phyloP scores from a whole-genome alignment of 805 yeast genomes.

The Kockiozyma suomiensis region DNA sequence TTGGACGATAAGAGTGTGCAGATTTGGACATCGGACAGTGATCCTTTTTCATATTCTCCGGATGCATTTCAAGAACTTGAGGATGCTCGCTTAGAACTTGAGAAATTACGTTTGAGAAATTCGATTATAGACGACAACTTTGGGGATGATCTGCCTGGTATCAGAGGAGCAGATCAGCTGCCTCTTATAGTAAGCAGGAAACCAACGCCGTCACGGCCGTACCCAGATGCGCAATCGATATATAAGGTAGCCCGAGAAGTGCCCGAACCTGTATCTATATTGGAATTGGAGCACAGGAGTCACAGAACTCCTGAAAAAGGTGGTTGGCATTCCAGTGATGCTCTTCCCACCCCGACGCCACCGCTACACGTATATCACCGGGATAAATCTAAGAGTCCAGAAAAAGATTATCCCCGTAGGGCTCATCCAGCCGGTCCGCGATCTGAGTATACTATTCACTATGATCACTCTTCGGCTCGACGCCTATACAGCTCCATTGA shows the following conservation, averaged over 20 bases:
- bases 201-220: background rate
- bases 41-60: background rate
- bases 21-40: too few species aligned
- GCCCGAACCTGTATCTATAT: background rate
- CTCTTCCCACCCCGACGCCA: conserved; percentile 1
- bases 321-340: background rate
- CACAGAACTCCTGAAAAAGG: background rate
- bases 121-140: background rate
- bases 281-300: background rate
- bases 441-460: background rate
- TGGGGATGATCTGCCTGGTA: background rate
- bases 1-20: too few species aligned
- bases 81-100: background rate
- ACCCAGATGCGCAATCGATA: background rate
- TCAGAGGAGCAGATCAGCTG: background rate
- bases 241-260: too few species aligned
- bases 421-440: background rate
- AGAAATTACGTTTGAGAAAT: background rate
- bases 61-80: background rate
- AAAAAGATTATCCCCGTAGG: background rate
- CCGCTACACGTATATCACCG: background rate
- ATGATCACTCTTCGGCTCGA: background rate
- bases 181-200: background rate
- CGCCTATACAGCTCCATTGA: background rate
- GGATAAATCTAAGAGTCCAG: background rate